These are phyloP conservation scores for Chlorophyllum brunneum DNA, from an alignment of 768 basidiomycete genomes.

Conservation along the genomic window DNA sequence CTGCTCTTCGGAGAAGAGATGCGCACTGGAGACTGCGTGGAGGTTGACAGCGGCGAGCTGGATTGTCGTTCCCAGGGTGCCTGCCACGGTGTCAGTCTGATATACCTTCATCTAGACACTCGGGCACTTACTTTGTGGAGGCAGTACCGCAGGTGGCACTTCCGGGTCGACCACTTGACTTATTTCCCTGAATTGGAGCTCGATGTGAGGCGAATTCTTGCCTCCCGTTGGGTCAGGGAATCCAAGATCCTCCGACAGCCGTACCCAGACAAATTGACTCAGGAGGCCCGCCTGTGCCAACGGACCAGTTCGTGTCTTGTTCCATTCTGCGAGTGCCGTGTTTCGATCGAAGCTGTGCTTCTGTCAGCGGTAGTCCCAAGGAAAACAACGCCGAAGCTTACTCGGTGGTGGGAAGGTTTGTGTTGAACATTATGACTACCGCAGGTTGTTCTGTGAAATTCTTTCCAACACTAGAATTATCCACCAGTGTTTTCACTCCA, in stretches of 20 bases:
- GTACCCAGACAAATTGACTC: conserved; percentile 11
- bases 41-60: background rate
- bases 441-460: conserved; percentile 19
- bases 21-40: conserved; percentile 14
- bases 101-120: background rate
- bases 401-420: conserved; percentile 1
- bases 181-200: conserved; percentile 13
- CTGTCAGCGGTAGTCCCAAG: too few relatives aligned
- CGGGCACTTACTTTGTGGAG: background rate
- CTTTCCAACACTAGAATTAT: conserved; percentile 19
- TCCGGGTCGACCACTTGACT: background rate
- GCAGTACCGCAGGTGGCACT: background rate
- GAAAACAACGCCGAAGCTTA: background rate
- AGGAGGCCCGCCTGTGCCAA: background rate
- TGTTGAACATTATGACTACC: background rate
- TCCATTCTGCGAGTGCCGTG: conserved; percentile 13
- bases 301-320: conserved; percentile 12
- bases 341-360: background rate
- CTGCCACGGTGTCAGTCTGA: background rate
- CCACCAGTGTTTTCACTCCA: conserved; percentile 15
- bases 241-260: conserved; percentile 11
- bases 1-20: background rate
- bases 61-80: background rate
- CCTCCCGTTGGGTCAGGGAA: conserved; percentile 13
- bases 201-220: conserved; percentile 13